Base-by-base conservation (phyloP, 2,329 filamentous ascomycete genomes). In the Verticillium klebahnii region DNA sequence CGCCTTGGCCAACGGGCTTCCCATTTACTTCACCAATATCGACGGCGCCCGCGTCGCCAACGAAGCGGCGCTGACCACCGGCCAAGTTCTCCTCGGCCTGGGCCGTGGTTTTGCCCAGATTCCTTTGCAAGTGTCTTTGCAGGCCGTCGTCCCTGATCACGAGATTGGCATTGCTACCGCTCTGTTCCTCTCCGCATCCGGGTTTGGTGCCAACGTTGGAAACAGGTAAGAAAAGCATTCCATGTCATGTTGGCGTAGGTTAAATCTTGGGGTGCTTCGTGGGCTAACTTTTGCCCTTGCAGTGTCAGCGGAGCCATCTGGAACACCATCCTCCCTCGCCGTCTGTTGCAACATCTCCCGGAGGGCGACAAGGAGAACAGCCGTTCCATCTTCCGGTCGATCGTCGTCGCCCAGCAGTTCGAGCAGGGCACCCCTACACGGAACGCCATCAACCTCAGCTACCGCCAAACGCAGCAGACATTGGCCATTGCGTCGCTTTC, bases 241-340 rank as follows among this genome's bases (percentile, higher is more conserved):
- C 19, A 50, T 12, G n/a, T 2, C 4, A 11, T 12, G 2, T 5
- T 8, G 19, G 8, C 5, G 8, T 12, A 19, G 25, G 2, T 15
- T 40, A 1, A 2, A 7, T 5, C 14, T 17, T 17, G 37, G 15
- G 4, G 14, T 7, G 6, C 3, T 2, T 17, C 14, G 37, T 40
- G n/a, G 29, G 19, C 45, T 50, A n/a, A 50, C 23, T 2, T 9
- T 19, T 7, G 25, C 3, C 34, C n/a, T 15, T n/a, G 19, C n/a
- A 76, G 72, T 36, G 70, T 76, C 5, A 69, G 71, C 6, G 74
- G 74, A 1, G 74, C 74, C 8, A 76, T 76, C 40, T 77, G 74
- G 74, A 71, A 71, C 50, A 68, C 69, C 14, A 64, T 70, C 2
- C 69, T 73, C 2, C 70, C 68, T 0, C 62, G 65, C 14, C 72